Evolutionary conservation across 176 grass and related monocot species (phyloP), one percentile per base, ranked within the genome.

Genomic region (Zoysia pacifica): DNA sequence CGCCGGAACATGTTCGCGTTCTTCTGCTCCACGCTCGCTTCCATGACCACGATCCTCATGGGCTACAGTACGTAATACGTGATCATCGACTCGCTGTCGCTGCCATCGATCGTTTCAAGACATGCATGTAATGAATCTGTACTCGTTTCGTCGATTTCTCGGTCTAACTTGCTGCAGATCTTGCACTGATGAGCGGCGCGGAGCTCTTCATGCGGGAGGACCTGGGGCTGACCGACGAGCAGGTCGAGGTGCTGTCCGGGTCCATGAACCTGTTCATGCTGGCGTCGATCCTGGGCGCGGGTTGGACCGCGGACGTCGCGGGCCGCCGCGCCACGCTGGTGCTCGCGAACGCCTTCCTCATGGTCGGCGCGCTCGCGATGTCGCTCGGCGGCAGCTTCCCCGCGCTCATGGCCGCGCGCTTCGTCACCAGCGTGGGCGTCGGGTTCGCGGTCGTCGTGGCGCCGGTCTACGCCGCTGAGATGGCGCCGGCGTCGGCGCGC

Each of bases 41-140:
- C 87, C 64, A 81, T 80, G 70, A 89, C 82, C 54, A 84, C 81
- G 43, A 76, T 89, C 47, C 72, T 89, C 15, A 76, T 81, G 76
- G 77, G 87, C 39, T 89, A 89, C 71, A 84, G 86, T 88, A 50
- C 3, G 56, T 66, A 2, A 8, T 3, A 1, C 63, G 15, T 8
- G 54, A 6, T n/a, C 16, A 15, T 28, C 28, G 28, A 28, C 28
- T 28, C 28, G 0, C 28, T 28, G 28, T 28, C 28, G 28, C 28
- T 28, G 28, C 28, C 28, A 28, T 28, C 28, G 28, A 28, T 28
- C 28, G 53, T 1, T 56, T 16, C n/a, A 3, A 6, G 0, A 54
- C 18, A 58, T 58, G 54, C 54, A 58, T 2, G 15, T 18, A 1
- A 55, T 5, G 11, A 54, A 4, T 54, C 2, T 16, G 3, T 55